phyloP scores from a whole-genome alignment of 2,329 filamentous ascomycete species.

The Xenosphaeropsis pyriputrescens region DNA sequence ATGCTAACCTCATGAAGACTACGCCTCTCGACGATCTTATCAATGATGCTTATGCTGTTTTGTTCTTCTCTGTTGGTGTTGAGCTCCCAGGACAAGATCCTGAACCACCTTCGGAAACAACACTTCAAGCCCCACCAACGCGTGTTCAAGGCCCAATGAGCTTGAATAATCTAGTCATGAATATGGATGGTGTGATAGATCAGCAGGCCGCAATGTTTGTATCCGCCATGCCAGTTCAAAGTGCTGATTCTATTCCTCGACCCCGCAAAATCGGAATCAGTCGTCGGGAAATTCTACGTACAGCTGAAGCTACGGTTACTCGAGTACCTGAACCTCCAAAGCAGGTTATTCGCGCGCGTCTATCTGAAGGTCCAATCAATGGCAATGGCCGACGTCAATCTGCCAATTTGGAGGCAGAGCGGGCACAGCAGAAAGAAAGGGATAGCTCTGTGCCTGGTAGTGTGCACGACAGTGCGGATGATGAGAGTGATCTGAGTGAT shows the following conservation, averaged over 20 bases:
- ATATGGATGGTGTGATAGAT: constrained; percentile 10
- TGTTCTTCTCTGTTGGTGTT: constrained; percentile 55
- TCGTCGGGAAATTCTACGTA: constrained; percentile 37
- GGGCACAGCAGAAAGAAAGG: constrained; percentile 20
- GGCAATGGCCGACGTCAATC: constrained; percentile 24
- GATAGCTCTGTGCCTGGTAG: constrained; percentile 19
- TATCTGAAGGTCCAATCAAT: constrained; percentile 21
- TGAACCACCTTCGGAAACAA: constrained; percentile 25
- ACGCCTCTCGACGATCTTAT: constrained; percentile 85
- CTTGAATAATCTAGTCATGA: constrained; percentile 17
- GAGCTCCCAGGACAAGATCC: constrained; percentile 27
- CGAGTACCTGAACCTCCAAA: constrained; percentile 20
- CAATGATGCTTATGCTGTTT: constrained; percentile 69
- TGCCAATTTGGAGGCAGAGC: constrained; percentile 31
- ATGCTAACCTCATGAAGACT: constrained; percentile 76
- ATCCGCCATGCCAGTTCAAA: neutral
- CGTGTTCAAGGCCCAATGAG: constrained; percentile 14
- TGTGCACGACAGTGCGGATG: constrained; percentile 34
- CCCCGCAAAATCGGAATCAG: constrained; percentile 14
- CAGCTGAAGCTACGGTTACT: constrained; percentile 42
- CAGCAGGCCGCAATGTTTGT: neutral
- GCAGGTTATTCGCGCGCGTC: constrained; percentile 8
- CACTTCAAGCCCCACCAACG: constrained; percentile 10
- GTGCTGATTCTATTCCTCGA: constrained; percentile 8
- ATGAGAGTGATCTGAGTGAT: constrained; percentile 38